A percentile compares a stretch with the other conserved stretches of the same genome.
These are phyloP conservation scores for Lepiota venenata DNA, from an alignment of 768 basidiomycete species.

Conservation along the genomic window DNA sequence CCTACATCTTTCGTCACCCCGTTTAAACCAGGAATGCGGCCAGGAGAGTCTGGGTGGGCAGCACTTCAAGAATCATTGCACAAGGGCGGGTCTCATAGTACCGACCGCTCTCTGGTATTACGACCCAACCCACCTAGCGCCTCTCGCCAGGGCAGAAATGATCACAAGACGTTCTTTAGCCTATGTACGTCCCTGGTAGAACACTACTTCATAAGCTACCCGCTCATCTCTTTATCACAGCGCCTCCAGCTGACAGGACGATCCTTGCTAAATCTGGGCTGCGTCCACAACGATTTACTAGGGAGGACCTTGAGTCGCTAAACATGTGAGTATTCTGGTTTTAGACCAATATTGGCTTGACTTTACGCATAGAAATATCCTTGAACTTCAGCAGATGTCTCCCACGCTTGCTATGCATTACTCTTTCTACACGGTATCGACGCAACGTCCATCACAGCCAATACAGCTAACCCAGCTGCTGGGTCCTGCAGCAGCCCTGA, in stretches of 20 bases:
- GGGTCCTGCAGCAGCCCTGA: slow-evolving; percentile 53
- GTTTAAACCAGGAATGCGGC: slow-evolving; percentile 53
- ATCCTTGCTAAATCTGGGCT: slow-evolving; percentile 48
- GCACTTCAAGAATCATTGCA: slow-evolving; percentile 20
- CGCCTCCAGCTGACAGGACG: slow-evolving; percentile 29
- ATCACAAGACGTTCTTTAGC: slow-evolving; percentile 35
- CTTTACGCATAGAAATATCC: slow-evolving; percentile 36
- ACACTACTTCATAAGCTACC: not conserved
- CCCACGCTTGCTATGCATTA: slow-evolving; percentile 57
- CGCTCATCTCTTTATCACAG: not conserved
- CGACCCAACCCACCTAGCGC: not conserved
- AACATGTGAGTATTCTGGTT: slow-evolving; percentile 43
- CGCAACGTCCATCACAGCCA: slow-evolving; percentile 18
- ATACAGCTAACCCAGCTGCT: slow-evolving; percentile 25
- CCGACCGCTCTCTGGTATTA: not conserved
- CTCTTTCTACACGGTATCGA: slow-evolving; percentile 46
- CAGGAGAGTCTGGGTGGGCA: slow-evolving; percentile 36
- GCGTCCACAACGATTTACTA: slow-evolving; percentile 42
- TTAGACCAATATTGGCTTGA: not conserved
- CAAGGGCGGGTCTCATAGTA: slow-evolving; percentile 10
- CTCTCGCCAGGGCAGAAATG: slow-evolving; percentile 8
- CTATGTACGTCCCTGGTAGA: slow-evolving; percentile 32
- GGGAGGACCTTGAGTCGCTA: slow-evolving; percentile 41
- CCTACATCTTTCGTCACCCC: slow-evolving; percentile 56
- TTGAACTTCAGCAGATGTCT: slow-evolving; percentile 52